These are phyloP conservation scores for Penicillium sclerotiorum DNA, from an alignment of 2,329 filamentous ascomycete species.

Conservation along the genomic window DNA sequence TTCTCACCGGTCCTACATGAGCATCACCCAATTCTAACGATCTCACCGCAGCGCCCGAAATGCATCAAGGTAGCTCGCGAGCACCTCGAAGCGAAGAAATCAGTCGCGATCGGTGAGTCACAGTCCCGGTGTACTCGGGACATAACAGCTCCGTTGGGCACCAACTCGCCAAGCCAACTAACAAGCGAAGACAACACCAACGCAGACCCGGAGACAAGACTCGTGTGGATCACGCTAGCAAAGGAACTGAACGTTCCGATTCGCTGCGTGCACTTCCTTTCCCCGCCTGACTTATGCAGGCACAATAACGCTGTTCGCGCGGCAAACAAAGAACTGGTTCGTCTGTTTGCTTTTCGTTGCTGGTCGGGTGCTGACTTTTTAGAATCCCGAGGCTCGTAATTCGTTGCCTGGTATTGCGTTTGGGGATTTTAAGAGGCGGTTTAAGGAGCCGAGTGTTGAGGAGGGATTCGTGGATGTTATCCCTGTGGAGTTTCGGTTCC, in stretches of 20 bases:
- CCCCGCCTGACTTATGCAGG: slow-evolving; percentile 68
- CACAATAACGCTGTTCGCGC: slow-evolving; percentile 88
- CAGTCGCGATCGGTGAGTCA: slow-evolving; percentile 74
- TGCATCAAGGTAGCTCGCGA: slow-evolving; percentile 72
- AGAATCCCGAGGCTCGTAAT: slow-evolving; percentile 77
- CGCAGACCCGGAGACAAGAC: slow-evolving; percentile 73
- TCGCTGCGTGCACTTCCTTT: slow-evolving; percentile 83
- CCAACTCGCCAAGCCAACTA: slow-evolving; percentile 2
- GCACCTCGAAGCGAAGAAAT: slow-evolving; percentile 64
- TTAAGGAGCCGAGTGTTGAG: slow-evolving; percentile 67
- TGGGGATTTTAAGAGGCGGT: slow-evolving; percentile 70
- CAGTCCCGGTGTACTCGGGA: background rate
- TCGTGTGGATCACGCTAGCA: slow-evolving; percentile 77
- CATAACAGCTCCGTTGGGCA: slow-evolving; percentile 13
- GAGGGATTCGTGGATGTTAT: slow-evolving; percentile 86
- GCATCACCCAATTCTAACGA: background rate
- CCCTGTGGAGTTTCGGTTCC: slow-evolving; percentile 74
- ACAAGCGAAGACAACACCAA: slow-evolving; percentile 86
- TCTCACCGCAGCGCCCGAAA: slow-evolving; percentile 54
- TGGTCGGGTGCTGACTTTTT: background rate
- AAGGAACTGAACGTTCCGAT: slow-evolving; percentile 71
- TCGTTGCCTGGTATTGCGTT: slow-evolving; percentile 81
- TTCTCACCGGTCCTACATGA: background rate
- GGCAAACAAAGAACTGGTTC: slow-evolving; percentile 52
- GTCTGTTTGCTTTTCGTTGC: slow-evolving; percentile 13